Evolutionary conservation across 495 filamentous ascomycete genomes (phyloP), one percentile per base, ranked within the genome.

Genomic region (Collariella sp.): DNA sequence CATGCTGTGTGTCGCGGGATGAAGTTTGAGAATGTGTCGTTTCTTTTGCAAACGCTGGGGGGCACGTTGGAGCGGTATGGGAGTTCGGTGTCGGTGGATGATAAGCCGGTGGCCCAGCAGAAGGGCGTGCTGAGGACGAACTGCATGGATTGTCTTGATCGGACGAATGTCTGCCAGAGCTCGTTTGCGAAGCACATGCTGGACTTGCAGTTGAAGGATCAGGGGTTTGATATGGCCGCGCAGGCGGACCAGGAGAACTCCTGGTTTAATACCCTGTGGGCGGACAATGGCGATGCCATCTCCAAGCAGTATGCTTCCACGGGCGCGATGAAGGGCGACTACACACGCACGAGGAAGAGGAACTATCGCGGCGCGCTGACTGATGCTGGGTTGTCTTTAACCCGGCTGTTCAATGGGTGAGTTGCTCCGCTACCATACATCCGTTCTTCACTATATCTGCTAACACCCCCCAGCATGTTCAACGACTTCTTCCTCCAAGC

Each of bases 131-230:
- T 96, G 13, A 74, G 91, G 50, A 96, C 88, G 3, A 96, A 97
- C 64, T 97, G 91, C 67, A 97, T 97, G 91, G 91, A 97, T 62
- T 97, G 91, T 60, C 78, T 97, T 13, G 91, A 96, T 62, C 82
- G 90, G 24, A 96, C 91, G 2, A 95, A 95, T 55, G 88, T 96
- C 29, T 89, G 90, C 19, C 91, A 96, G 69, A 89, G 86, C 60
- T 91, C 89, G 0, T 86, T 85, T 64, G 90, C 79, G 1, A 84
- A 86, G 57, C 76, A 81, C 68, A 84, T 84, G 31, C 76, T 97
- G 19, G 87, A 95, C 57, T 64, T 73, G 26, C 87, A 94, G 59
- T 74, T 97, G 12, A 81, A 79, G 49, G 73, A 79, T n/a, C 81
- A 91, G 57, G 84, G 85, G 13, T 77, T 93, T 46, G 74, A 83